Percentiles rank a stretch among this genome's conserved stretches.
Evolutionary conservation across 805 yeast species (phyloP).

Genomic region (Cyberlindnera xishuangbannaensis): DNA sequence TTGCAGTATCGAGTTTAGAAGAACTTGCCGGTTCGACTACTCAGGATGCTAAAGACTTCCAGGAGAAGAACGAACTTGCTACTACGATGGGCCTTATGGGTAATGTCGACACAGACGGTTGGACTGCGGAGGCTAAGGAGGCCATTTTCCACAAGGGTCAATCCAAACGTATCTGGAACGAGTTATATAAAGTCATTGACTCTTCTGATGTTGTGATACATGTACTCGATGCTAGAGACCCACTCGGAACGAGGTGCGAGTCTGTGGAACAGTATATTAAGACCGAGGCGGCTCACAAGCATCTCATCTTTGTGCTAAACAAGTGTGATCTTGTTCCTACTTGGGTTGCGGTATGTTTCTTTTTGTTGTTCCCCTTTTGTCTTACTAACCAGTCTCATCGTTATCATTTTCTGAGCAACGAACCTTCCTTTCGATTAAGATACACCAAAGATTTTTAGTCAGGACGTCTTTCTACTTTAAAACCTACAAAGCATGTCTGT

Average conservation of each 20-base stretch:
- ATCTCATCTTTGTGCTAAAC: slow-evolving; percentile 87
- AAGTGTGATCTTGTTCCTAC: slow-evolving; percentile 98
- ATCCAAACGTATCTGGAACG: slow-evolving; percentile 98
- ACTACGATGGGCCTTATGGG: slow-evolving; percentile 81
- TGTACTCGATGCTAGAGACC: slow-evolving; percentile 96
- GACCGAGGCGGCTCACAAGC: slow-evolving; percentile 95
- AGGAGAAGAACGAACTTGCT: slow-evolving; percentile 71
- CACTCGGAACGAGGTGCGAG: slow-evolving; percentile 90
- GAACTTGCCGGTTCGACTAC: slow-evolving; percentile 63
- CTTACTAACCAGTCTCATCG: slow-evolving; percentile 20
- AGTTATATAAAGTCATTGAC: slow-evolving; percentile 91
- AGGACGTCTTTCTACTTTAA: slow-evolving; percentile 48
- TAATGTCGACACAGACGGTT: slow-evolving; percentile 60
- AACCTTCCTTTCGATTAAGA: too few relatives aligned
- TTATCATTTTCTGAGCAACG: too few relatives aligned
- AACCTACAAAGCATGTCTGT: slow-evolving; percentile 74
- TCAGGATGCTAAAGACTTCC: slow-evolving; percentile 50
- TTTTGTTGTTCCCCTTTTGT: slow-evolving; percentile 13
- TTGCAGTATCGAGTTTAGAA: slow-evolving; percentile 69
- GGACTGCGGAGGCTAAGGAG: slow-evolving; percentile 88
- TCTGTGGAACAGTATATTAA: slow-evolving; percentile 88
- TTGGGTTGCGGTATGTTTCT: slow-evolving; percentile 95
- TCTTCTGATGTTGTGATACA: slow-evolving; percentile 97
- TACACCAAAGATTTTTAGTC: slow-evolving; percentile 82
- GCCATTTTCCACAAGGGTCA: slow-evolving; percentile 96